phyloP scores from a whole-genome alignment of 345 rosid species.

The Sapria himalayana region DNA sequence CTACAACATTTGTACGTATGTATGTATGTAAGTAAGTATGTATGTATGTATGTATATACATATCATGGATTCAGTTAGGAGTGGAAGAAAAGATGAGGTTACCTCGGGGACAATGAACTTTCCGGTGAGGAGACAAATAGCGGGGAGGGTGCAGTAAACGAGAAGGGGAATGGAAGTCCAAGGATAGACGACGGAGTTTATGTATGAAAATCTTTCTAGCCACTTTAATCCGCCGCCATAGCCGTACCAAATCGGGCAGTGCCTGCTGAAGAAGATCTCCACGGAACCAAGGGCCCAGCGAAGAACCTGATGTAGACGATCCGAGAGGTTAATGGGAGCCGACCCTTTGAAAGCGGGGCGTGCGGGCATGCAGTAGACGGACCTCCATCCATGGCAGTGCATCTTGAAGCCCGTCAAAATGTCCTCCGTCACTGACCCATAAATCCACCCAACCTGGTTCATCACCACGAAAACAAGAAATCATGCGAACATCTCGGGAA shows the following conservation, averaged over 20 bases:
- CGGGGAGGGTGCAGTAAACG: slow-evolving; percentile 38
- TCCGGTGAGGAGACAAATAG: slow-evolving; percentile 46
- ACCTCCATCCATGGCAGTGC: slow-evolving; percentile 68
- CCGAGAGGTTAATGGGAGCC: slow-evolving; percentile 58
- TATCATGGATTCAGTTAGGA: neutral
- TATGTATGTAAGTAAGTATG: too few species aligned
- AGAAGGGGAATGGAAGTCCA: slow-evolving; percentile 46
- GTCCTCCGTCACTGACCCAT: slow-evolving; percentile 68
- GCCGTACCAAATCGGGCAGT: slow-evolving; percentile 60
- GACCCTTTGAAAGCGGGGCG: slow-evolving; percentile 56
- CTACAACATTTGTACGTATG: too few species aligned
- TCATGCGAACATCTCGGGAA: neutral
- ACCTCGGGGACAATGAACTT: slow-evolving; percentile 54
- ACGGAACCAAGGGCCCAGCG: slow-evolving; percentile 64
- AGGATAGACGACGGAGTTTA: slow-evolving; percentile 42
- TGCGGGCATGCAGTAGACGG: slow-evolving; percentile 42
- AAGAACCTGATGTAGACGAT: slow-evolving; percentile 55
- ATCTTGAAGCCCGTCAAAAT: slow-evolving; percentile 60
- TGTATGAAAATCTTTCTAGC: slow-evolving; percentile 45
- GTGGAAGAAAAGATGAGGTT: slow-evolving; percentile 2
- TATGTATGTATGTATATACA: too few species aligned
- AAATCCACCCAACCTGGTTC: slow-evolving; percentile 49
- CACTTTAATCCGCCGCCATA: slow-evolving; percentile 47
- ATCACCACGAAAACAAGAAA: too few species aligned
- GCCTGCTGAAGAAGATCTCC: slow-evolving; percentile 50